A percentile compares a stretch with the other conserved stretches of the same genome.
phyloP scores from a whole-genome alignment of 83 land plant genomes.

The Isoetes engelmannii region DNA sequence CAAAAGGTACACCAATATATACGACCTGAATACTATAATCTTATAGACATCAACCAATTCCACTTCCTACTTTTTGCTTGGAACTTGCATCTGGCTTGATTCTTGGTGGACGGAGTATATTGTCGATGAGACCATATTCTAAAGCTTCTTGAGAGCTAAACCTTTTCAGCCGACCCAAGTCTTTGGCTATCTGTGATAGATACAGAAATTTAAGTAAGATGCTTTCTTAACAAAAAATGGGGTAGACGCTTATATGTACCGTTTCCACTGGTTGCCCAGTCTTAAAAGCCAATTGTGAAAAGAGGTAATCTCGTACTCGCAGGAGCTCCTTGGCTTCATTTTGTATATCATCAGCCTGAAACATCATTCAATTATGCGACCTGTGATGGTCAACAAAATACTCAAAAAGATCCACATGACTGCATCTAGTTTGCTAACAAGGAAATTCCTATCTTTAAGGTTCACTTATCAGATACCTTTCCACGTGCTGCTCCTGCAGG shows the following conservation, averaged over 20 bases:
- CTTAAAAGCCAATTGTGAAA: conserved; percentile 51
- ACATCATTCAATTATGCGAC: not conserved
- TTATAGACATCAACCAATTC: conserved; percentile 45
- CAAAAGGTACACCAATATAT: no score
- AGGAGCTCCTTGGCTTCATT: conserved; percentile 85
- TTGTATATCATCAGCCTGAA: conserved; percentile 84
- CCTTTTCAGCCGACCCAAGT: conserved; percentile 65
- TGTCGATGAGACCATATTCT: conserved; percentile 85
- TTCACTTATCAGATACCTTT: conserved; percentile 34
- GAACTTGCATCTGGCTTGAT: conserved; percentile 68
- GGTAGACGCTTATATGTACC: conserved; percentile 27
- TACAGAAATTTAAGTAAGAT: not conserved
- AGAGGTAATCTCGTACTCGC: conserved; percentile 71
- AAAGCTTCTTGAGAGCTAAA: conserved; percentile 74
- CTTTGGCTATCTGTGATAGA: conserved; percentile 20
- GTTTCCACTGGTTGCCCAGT: conserved; percentile 91
- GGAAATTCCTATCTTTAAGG: no score
- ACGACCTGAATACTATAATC: no score
- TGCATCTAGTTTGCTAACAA: no score
- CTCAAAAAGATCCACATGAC: no score
- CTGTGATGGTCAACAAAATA: no score
- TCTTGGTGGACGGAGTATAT: conserved; percentile 57
- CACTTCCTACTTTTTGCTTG: conserved; percentile 35
- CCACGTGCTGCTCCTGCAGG: conserved; percentile 95
- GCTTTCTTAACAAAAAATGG: no score